Percentiles rank a stretch among this genome's conserved stretches.
Evolutionary conservation across 306 rosid species (phyloP).

Genomic region (Quercus cerris): DNA sequence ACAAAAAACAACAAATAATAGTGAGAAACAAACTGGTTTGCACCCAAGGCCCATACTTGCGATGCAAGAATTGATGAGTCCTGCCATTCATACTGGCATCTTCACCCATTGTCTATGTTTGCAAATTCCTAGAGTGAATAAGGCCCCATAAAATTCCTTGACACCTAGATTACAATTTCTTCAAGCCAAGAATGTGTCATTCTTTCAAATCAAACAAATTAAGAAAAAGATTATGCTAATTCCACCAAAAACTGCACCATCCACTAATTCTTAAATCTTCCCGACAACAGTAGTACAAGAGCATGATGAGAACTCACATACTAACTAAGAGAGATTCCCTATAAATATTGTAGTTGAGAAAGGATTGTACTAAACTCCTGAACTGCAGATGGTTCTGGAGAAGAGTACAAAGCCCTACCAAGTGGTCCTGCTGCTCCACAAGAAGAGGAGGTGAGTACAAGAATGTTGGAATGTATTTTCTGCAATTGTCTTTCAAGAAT

Average conservation of each 20-base stretch:
- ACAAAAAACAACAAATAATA: too few species aligned
- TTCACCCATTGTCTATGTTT: neutral
- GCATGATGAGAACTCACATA: neutral
- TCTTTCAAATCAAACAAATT: neutral
- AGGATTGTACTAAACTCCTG: neutral
- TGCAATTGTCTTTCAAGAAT: neutral
- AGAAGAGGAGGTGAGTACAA: constrained; percentile 61
- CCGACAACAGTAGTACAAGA: neutral
- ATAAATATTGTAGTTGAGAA: neutral
- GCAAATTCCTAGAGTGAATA: neutral
- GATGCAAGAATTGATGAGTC: neutral
- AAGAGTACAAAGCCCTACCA: constrained; percentile 62
- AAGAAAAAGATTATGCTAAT: neutral
- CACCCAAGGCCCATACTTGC: neutral
- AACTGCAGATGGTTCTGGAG: constrained; percentile 45
- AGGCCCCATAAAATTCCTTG: neutral
- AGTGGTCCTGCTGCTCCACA: constrained; percentile 47
- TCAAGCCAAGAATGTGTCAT: neutral
- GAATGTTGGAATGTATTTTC: neutral
- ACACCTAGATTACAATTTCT: neutral
- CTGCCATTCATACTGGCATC: neutral
- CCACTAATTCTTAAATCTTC: neutral
- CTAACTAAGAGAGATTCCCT: neutral
- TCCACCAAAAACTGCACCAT: too few species aligned
- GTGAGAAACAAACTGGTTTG: too few species aligned